These are phyloP conservation scores for Epichloe glyceriae DNA, from an alignment of 2,329 filamentous ascomycete genomes.

Conservation along the genomic window DNA sequence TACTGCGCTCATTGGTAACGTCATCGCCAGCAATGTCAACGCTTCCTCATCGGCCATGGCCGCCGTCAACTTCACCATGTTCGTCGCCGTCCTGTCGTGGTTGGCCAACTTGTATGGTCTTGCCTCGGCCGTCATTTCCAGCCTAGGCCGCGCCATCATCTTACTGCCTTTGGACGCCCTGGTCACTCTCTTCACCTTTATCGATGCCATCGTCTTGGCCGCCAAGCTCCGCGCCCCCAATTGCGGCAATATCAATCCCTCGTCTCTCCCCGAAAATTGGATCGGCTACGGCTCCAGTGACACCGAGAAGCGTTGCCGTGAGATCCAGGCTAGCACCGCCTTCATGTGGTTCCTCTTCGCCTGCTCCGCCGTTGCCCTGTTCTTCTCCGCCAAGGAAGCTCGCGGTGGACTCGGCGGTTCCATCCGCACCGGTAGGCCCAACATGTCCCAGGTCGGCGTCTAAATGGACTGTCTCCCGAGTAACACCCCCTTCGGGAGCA, in stretches of 20 bases:
- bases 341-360: constrained; percentile 72
- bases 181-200: constrained; percentile 56
- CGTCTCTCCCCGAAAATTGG: constrained; percentile 29
- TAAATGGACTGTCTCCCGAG: constrained; percentile 12
- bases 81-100: constrained; percentile 54
- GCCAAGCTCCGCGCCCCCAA: constrained; percentile 56
- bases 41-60: constrained; percentile 28
- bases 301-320: constrained; percentile 53
- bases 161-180: constrained; percentile 43
- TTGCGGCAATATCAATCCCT: constrained; percentile 41
- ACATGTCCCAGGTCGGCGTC: constrained; percentile 44
- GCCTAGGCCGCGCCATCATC: constrained; percentile 37
- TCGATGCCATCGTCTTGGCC: constrained; percentile 56
- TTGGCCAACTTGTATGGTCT: constrained; percentile 51
- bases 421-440: constrained; percentile 30
- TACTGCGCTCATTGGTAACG: constrained; percentile 45
- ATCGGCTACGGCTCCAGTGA: constrained; percentile 50
- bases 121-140: constrained; percentile 38
- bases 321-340: constrained; percentile 59
- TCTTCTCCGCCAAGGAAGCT: constrained; percentile 41
- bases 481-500: neutral
- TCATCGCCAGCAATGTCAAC: constrained; percentile 37
- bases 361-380: constrained; percentile 42
- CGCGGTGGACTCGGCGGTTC: constrained; percentile 33
- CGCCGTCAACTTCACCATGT: constrained; percentile 55